Percentiles rank a stretch among this genome's conserved stretches.
Evolutionary conservation across 306 rosid species (phyloP).

Genomic region (Lagenaria siceraria): DNA sequence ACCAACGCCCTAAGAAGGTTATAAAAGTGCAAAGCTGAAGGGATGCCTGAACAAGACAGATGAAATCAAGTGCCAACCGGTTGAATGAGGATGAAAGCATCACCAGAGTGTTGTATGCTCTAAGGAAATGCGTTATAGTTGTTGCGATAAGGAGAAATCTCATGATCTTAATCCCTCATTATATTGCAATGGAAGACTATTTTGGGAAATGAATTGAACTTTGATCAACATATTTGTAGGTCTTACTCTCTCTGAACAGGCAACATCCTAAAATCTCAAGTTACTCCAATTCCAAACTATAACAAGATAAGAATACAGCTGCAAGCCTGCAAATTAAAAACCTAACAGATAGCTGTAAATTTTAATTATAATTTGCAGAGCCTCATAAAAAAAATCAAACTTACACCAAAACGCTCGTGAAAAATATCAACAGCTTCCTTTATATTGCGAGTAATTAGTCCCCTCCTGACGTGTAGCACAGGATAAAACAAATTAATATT

Average conservation of each 20-base stretch:
- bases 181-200: background rate
- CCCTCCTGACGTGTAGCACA: conserved; percentile 35
- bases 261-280: background rate
- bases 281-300: background rate
- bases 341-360: background rate
- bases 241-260: background rate
- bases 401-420: conserved; percentile 72
- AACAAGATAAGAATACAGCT: background rate
- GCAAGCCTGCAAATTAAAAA: background rate
- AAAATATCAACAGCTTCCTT: conserved; percentile 67
- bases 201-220: background rate
- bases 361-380: background rate
- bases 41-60: background rate
- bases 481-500: background rate
- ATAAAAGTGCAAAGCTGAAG: background rate
- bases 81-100: background rate
- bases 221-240: background rate
- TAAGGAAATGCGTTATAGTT: background rate
- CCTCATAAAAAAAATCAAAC: background rate
- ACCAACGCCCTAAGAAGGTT: background rate
- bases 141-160: background rate
- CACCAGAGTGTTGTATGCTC: background rate
- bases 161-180: background rate
- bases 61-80: background rate
- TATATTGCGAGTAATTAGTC: conserved; percentile 76